phyloP scores from a whole-genome alignment of 768 basidiomycete genomes.

The Collybiopsis confluens region DNA sequence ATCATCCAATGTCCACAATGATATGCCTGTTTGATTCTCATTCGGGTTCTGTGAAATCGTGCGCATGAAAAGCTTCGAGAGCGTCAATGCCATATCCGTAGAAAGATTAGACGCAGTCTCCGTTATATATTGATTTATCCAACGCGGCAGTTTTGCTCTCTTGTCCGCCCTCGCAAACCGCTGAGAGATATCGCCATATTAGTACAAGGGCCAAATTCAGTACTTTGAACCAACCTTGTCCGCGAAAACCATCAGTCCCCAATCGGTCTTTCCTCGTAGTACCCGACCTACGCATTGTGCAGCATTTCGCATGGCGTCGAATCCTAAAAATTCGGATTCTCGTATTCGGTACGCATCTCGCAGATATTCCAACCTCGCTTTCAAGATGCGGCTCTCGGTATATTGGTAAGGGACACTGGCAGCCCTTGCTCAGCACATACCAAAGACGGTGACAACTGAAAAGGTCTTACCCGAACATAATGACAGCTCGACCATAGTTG shows the following conservation, averaged over 20 bases:
- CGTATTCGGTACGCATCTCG: constrained; percentile 98
- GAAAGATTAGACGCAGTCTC: constrained; percentile 96
- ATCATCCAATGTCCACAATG: constrained; percentile 93
- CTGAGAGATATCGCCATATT: constrained; percentile 30
- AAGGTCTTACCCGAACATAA: constrained; percentile 92
- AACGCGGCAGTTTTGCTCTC: constrained; percentile 91
- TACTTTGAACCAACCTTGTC: constrained; percentile 71
- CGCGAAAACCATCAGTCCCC: constrained; percentile 99
- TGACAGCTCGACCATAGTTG: constrained; percentile 97
- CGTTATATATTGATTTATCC: constrained; percentile 99
- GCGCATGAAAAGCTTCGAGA: constrained; percentile 95
- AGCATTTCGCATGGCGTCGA: constrained; percentile 99
- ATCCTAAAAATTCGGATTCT: constrained; percentile 97
- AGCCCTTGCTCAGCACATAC: constrained; percentile 11
- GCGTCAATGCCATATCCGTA: constrained; percentile 93
- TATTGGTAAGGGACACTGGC: constrained; percentile 92
- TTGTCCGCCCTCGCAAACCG: constrained; percentile 91
- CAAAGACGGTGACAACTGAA: constrained; percentile 2
- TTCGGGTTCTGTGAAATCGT: constrained; percentile 98
- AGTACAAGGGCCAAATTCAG: not conserved
- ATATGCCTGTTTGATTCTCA: constrained; percentile 92
- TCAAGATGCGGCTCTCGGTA: constrained; percentile 95
- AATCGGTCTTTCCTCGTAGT: constrained; percentile 96
- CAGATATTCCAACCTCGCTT: constrained; percentile 94
- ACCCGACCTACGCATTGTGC: constrained; percentile 99